Evolutionary conservation across 257 asterid genomes (phyloP).

Genomic region (Perilla frutescens): DNA sequence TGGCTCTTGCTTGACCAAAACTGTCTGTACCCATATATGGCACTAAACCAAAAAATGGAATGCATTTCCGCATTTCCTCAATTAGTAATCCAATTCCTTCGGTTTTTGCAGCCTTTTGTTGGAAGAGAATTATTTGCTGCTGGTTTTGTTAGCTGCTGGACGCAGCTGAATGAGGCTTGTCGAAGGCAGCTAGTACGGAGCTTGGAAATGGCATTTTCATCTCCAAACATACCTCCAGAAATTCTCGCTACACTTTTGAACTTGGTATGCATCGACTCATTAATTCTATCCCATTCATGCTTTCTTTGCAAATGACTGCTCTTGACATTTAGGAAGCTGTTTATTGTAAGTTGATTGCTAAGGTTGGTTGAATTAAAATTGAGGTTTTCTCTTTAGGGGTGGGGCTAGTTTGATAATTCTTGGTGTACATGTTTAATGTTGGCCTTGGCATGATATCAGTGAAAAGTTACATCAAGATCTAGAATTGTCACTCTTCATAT

Average conservation of each 20-base stretch:
- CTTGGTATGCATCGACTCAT: constrained; percentile 60
- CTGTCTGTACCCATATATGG: background rate
- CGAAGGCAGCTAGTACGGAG: constrained; percentile 86
- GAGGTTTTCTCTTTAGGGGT: background rate
- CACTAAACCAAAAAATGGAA: constrained; percentile 29
- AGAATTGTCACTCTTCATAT: background rate
- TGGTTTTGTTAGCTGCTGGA: constrained; percentile 99
- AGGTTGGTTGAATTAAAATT: constrained; percentile 19
- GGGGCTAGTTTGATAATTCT: background rate
- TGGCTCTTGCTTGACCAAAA: constrained; percentile 23
- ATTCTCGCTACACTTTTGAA: constrained; percentile 97
- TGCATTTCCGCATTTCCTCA: background rate
- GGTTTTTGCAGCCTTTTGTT: constrained; percentile 82
- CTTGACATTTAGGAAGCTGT: constrained; percentile 3
- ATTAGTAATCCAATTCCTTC: constrained; percentile 38
- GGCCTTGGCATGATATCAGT: constrained; percentile 11
- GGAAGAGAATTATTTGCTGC: constrained; percentile 99
- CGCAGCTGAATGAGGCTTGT: constrained; percentile 78
- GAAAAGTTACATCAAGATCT: constrained; percentile 7
- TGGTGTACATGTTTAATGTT: constrained; percentile 4
- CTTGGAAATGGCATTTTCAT: constrained; percentile 98
- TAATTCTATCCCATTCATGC: constrained; percentile 6
- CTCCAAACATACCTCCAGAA: constrained; percentile 97
- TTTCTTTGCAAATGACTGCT: constrained; percentile 13
- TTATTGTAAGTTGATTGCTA: constrained; percentile 27